Evolutionary conservation across 2,329 filamentous ascomycete genomes (phyloP).

Genomic region (Emergomyces africanus): DNA sequence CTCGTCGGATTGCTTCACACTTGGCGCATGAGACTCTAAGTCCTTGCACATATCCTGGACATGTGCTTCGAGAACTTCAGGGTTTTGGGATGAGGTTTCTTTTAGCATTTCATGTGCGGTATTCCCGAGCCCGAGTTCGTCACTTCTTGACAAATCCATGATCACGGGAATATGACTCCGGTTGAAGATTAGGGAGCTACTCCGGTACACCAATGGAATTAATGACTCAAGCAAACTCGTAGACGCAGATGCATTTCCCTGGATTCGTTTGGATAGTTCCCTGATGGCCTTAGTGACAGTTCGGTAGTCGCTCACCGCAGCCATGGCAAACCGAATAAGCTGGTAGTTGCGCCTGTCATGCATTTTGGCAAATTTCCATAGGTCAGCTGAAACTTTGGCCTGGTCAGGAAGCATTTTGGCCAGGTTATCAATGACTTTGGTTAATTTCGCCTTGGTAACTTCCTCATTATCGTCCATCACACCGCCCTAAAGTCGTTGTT

Average conservation of each 20-base stretch:
- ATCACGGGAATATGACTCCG: constrained; percentile 85
- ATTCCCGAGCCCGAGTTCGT: constrained; percentile 63
- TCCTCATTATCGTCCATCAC: constrained; percentile 57
- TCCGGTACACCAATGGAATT: constrained; percentile 68
- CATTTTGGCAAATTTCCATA: constrained; percentile 81
- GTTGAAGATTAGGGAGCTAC: constrained; percentile 79
- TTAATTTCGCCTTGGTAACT: constrained; percentile 55
- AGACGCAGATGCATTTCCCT: constrained; percentile 45
- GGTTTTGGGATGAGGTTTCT: constrained; percentile 80
- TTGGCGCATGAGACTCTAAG: constrained; percentile 68
- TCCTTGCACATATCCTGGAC: constrained; percentile 84
- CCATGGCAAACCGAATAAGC: constrained; percentile 73
- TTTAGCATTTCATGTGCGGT: constrained; percentile 82
- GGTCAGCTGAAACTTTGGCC: constrained; percentile 56
- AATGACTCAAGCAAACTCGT: constrained; percentile 63
- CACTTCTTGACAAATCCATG: constrained; percentile 72
- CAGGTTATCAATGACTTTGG: constrained; percentile 59
- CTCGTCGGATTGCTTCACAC: constrained; percentile 54
- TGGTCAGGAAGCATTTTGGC: constrained; percentile 65
- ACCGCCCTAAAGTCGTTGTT: constrained; percentile 43
- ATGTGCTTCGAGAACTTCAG: constrained; percentile 83
- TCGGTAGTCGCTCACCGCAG: constrained; percentile 78
- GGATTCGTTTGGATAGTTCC: constrained; percentile 72
- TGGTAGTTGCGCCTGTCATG: constrained; percentile 87
- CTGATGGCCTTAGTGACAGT: constrained; percentile 83